A percentile compares a stretch with the other conserved stretches of the same genome.
Evolutionary conservation across 805 yeast genomes (phyloP).

Genomic region (Saturnispora hagleri): DNA sequence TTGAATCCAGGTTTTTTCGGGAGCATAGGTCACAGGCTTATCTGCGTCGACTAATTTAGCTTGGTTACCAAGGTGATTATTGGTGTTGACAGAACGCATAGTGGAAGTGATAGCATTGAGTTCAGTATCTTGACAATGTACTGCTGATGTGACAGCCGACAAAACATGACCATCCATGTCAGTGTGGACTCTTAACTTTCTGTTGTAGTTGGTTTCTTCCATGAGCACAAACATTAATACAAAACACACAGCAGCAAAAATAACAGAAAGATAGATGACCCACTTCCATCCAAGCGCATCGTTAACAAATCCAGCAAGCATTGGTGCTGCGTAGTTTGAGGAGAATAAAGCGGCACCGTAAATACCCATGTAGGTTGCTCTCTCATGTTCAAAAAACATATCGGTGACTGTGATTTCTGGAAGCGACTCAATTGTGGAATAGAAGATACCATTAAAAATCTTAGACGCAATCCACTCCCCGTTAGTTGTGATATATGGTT

Average conservation of each 20-base stretch:
- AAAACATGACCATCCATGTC: slow-evolving; percentile 19
- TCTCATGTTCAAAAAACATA: slow-evolving; percentile 42
- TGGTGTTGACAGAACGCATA: slow-evolving; percentile 13
- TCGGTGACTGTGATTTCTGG: slow-evolving; percentile 43
- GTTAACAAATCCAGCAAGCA: slow-evolving; percentile 49
- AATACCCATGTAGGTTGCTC: slow-evolving; percentile 38
- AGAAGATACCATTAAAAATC: slow-evolving; percentile 26
- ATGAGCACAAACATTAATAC: slow-evolving; percentile 34
- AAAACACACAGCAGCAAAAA: slow-evolving; percentile 35
- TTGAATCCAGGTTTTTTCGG: slow-evolving; percentile 32
- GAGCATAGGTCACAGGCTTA: slow-evolving; percentile 16
- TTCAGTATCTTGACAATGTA: slow-evolving; percentile 3
- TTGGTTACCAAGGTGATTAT: slow-evolving; percentile 25
- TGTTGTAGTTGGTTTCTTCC: slow-evolving; percentile 48
- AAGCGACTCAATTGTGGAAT: slow-evolving; percentile 36
- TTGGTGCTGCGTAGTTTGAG: slow-evolving; percentile 49
- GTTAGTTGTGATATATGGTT: slow-evolving; percentile 24
- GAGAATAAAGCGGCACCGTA: slow-evolving; percentile 46
- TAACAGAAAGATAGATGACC: slow-evolving; percentile 42
- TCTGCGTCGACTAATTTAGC: slow-evolving; percentile 21
- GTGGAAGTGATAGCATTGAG: slow-evolving; percentile 9
- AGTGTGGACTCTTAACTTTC: slow-evolving; percentile 21
- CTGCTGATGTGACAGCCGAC: slow-evolving; percentile 19
- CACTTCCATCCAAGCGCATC: slow-evolving; percentile 43
- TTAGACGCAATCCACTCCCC: slow-evolving; percentile 27